These are phyloP conservation scores for Cyberlindnera xylosilytica DNA, from an alignment of 805 yeast species.

Conservation along the genomic window DNA sequence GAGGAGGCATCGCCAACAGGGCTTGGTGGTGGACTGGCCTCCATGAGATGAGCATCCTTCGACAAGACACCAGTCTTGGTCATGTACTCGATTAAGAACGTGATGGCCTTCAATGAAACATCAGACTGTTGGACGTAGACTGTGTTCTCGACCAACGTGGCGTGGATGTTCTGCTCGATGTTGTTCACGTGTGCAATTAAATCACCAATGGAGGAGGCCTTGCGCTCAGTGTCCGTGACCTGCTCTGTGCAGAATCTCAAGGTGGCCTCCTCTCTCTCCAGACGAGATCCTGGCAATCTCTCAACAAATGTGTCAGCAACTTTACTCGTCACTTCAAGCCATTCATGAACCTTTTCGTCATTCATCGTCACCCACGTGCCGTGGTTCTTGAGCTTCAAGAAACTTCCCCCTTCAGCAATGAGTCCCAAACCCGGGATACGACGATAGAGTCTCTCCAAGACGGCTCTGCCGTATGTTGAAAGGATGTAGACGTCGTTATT, in stretches of 20 bases:
- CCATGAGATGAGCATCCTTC: slow-evolving; percentile 29
- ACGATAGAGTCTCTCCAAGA: slow-evolving; percentile 65
- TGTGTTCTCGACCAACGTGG: slow-evolving; percentile 64
- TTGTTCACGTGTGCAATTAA: slow-evolving; percentile 82
- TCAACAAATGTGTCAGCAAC: slow-evolving; percentile 62
- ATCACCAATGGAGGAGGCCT: slow-evolving; percentile 72
- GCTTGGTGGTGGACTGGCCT: slow-evolving; percentile 21
- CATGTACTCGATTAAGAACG: slow-evolving; percentile 44
- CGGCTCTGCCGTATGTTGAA: slow-evolving; percentile 60
- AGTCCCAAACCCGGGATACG: slow-evolving; percentile 71
- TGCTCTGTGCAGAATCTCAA: slow-evolving; percentile 73
- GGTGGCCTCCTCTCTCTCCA: slow-evolving; percentile 72
- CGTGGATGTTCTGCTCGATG: slow-evolving; percentile 59
- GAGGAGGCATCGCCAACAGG: too few species aligned
- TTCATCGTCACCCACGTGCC: slow-evolving; percentile 26
- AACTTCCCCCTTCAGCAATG: slow-evolving; percentile 90
- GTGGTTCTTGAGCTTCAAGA: slow-evolving; percentile 51
- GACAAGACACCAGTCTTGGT: slow-evolving; percentile 22
- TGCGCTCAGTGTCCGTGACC: slow-evolving; percentile 61
- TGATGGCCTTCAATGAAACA: slow-evolving; percentile 53
- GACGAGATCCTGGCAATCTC: slow-evolving; percentile 74
- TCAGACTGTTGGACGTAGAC: slow-evolving; percentile 70
- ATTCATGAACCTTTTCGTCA: slow-evolving; percentile 32
- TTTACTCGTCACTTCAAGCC: slow-evolving; percentile 58
- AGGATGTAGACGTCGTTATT: slow-evolving; percentile 67